Conservation (phyloP, 1,139 yeast species). For the Diutina sp. region DNA sequence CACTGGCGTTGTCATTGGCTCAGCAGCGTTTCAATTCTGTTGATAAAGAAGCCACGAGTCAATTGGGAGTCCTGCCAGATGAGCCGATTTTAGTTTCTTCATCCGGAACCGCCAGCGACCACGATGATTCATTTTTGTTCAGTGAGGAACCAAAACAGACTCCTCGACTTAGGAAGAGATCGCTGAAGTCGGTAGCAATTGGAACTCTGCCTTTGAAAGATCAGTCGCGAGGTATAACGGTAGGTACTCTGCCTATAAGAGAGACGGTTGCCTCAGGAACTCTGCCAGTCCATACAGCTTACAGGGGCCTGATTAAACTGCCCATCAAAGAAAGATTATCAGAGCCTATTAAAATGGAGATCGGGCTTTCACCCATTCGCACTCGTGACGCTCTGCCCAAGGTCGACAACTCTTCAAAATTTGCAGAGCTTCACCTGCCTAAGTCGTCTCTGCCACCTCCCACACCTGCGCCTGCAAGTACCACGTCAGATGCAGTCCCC, state of each 20-base stretch:
- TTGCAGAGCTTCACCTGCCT: background rate
- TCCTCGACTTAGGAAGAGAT: background rate
- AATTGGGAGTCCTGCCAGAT: background rate
- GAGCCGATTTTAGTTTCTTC: background rate
- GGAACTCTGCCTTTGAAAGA: constrained; percentile 1
- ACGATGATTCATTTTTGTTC: background rate
- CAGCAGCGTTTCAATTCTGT: background rate
- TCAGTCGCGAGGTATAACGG: background rate
- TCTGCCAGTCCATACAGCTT: background rate
- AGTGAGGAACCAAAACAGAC: background rate
- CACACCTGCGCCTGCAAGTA: background rate
- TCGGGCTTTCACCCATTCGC: background rate
- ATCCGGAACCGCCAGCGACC: background rate
- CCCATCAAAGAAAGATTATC: background rate
- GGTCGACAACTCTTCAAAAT: background rate
- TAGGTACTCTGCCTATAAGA: background rate
- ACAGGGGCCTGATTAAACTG: background rate
- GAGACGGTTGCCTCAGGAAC: background rate
- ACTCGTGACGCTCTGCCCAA: background rate
- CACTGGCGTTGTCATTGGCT: background rate
- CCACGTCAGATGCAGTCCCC: constrained; percentile 8
- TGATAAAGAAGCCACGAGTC: background rate
- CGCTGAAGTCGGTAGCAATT: background rate
- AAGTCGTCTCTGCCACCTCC: background rate
- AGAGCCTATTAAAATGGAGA: background rate